phyloP scores from a whole-genome alignment of 805 yeast genomes.

The Barnettozyma wickerhamii region DNA sequence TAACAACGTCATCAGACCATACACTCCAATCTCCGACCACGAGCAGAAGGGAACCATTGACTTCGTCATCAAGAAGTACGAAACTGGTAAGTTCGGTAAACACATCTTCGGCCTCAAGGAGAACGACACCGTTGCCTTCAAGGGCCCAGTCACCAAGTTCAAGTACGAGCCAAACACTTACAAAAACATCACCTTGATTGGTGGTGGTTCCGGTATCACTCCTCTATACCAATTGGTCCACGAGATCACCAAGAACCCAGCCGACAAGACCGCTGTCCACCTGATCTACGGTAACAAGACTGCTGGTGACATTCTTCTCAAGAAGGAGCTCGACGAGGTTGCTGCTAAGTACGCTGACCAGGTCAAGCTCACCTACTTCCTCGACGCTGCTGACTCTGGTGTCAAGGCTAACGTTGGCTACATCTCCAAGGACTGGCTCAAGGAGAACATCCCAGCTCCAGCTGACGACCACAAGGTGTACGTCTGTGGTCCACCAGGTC shows the following conservation, averaged over 20 bases:
- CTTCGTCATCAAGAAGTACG: conserved; percentile 80
- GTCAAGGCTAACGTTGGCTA: conserved; percentile 65
- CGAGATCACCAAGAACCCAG: conserved; percentile 71
- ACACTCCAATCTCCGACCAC: conserved; percentile 77
- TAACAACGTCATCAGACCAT: conserved; percentile 69
- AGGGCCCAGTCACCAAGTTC: conserved; percentile 93
- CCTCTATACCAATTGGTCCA: conserved; percentile 88
- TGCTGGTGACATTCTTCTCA: conserved; percentile 76
- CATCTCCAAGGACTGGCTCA: conserved; percentile 72
- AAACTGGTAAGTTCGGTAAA: conserved; percentile 76
- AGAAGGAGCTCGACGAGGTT: conserved; percentile 67
- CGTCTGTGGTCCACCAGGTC: conserved; percentile 94
- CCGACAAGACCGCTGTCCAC: conserved; percentile 84
- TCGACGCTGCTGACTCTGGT: conserved; percentile 50
- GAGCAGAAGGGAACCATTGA: conserved; percentile 71
- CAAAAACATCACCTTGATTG: conserved; percentile 74
- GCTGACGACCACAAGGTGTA: conserved; percentile 68
- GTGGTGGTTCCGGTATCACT: conserved; percentile 97
- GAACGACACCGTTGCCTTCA: conserved; percentile 81
- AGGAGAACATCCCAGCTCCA: conserved; percentile 59
- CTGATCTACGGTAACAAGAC: conserved; percentile 78
- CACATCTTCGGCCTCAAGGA: conserved; percentile 68
- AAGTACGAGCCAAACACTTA: conserved; percentile 84
- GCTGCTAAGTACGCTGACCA: conserved; percentile 71
- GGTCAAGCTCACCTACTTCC: conserved; percentile 72